These are phyloP conservation scores for Kurtzmaniella fragi DNA, from an alignment of 805 yeast genomes.

Conservation along the genomic window DNA sequence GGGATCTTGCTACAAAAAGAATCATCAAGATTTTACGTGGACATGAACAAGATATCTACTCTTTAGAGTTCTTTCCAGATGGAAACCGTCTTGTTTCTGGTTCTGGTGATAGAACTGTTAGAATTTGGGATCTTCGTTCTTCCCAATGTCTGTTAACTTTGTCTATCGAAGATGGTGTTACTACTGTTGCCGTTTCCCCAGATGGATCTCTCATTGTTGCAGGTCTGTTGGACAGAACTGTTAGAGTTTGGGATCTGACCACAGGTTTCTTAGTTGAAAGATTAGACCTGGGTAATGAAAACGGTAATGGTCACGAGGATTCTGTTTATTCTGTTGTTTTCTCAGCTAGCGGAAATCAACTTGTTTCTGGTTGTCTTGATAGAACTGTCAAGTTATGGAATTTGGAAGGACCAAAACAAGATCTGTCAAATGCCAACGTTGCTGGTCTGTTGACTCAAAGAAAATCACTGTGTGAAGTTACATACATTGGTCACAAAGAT, in stretches of 20 bases:
- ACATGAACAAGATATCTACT: constrained; percentile 96
- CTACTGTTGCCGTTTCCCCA: constrained; percentile 95
- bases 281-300: constrained; percentile 81
- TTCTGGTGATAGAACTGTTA: constrained; percentile 92
- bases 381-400: constrained; percentile 96
- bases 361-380: constrained; percentile 92
- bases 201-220: constrained; percentile 94
- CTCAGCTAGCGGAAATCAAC: constrained; percentile 85
- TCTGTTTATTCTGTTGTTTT: constrained; percentile 93
- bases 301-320: constrained; percentile 92
- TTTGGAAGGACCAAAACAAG: constrained; percentile 50
- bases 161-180: constrained; percentile 94
- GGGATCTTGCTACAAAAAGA: constrained; percentile 86
- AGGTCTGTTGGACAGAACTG: constrained; percentile 92
- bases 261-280: constrained; percentile 90
- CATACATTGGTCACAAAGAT: constrained; percentile 94
- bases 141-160: constrained; percentile 87
- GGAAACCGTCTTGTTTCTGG: constrained; percentile 93
- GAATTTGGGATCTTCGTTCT: constrained; percentile 91
- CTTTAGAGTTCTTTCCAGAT: constrained; percentile 90
- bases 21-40: constrained; percentile 85
- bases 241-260: constrained; percentile 93
- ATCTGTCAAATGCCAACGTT: constrained; percentile 14
- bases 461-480: constrained; percentile 72
- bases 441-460: constrained; percentile 17